Evolutionary conservation across 768 basidiomycete genomes (phyloP), one percentile per base, ranked within the genome.

Genomic region (Vararia minispora): DNA sequence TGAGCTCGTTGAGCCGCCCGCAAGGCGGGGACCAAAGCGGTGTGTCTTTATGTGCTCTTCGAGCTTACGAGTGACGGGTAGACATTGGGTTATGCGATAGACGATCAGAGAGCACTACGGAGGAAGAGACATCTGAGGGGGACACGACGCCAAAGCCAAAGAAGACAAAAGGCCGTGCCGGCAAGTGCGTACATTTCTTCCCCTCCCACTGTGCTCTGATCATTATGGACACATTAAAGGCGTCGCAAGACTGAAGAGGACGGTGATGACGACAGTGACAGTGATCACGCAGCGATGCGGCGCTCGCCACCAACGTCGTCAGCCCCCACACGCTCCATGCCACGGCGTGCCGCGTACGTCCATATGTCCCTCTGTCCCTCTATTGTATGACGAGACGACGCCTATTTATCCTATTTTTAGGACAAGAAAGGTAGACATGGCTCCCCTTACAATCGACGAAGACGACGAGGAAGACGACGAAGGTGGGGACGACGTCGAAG

Each of bases 301-400:
- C 59, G 59, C 2, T 62, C 61, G 7, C 64, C 62, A 23, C 48
- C 64, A 31, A 50, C 61, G 27, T 46, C 52, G 1, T 52, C 59
- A 25, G 57, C 60, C 9, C 71, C 73, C n/a, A 70, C 66, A 14
- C 61, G 76, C 37, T 57, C 54, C 6, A 52, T 79, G 48, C 79
- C 79, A 3, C 71, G 66, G 52, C 62, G 79, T 47, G 65, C 71
- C 28, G 76, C 66, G 78, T 79, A 59, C 46, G 76, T 58, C 11
- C 32, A 16, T 31, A 6, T 25, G 31, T 30, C 32, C 27, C 24
- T 22, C 14, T 23, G 12, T 20, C n/a, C 12, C 13, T 31, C 10
- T 33, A 16, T 20, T 39, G 13, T 28, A 16, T 60, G 67, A 47
- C 50, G 58, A 39, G 60, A 65, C 13, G 63, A 63, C 52, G 11